phyloP scores from a whole-genome alignment of 768 basidiomycete genomes.

The Leucocoprinus leucothites region DNA sequence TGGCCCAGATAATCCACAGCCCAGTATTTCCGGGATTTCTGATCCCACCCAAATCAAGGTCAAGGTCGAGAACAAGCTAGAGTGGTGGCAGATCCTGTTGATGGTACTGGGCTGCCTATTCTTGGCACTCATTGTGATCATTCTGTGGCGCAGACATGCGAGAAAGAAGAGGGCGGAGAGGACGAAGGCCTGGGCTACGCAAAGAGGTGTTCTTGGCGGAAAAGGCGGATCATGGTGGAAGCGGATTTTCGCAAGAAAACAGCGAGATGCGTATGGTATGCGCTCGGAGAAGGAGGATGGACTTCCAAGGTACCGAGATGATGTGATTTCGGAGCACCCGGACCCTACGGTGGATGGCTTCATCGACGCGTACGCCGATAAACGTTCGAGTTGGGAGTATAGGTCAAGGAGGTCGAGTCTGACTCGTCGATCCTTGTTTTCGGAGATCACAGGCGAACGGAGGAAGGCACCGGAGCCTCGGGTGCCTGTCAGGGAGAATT shows the following conservation, averaged over 20 bases:
- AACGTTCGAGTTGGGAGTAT: conserved; percentile 21
- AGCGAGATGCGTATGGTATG: conserved; percentile 44
- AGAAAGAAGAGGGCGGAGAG: conserved; percentile 65
- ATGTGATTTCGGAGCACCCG: conserved; percentile 29
- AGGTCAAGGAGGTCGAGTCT: background rate
- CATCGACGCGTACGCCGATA: conserved; percentile 38
- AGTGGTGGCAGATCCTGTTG: conserved; percentile 85
- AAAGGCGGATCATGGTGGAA: conserved; percentile 58
- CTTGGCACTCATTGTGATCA: conserved; percentile 51
- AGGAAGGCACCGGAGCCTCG: conserved; percentile 66
- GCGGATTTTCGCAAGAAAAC: conserved; percentile 50
- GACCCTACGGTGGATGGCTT: conserved; percentile 49
- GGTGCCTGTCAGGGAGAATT: conserved; percentile 56
- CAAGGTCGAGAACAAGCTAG: conserved; percentile 34
- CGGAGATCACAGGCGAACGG: conserved; percentile 64
- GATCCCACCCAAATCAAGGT: conserved; percentile 47
- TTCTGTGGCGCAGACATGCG: conserved; percentile 71
- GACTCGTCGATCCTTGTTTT: conserved; percentile 48
- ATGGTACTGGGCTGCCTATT: conserved; percentile 82
- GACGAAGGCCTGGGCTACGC: conserved; percentile 63
- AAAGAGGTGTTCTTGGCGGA: conserved; percentile 47
- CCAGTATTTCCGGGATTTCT: conserved; percentile 54
- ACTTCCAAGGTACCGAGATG: conserved; percentile 17
- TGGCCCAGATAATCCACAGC: conserved; percentile 40
- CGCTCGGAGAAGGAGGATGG: conserved; percentile 23